Conservation (phyloP, 2,329 filamentous ascomycete genomes). For the Phialophora macrospora region DNA sequence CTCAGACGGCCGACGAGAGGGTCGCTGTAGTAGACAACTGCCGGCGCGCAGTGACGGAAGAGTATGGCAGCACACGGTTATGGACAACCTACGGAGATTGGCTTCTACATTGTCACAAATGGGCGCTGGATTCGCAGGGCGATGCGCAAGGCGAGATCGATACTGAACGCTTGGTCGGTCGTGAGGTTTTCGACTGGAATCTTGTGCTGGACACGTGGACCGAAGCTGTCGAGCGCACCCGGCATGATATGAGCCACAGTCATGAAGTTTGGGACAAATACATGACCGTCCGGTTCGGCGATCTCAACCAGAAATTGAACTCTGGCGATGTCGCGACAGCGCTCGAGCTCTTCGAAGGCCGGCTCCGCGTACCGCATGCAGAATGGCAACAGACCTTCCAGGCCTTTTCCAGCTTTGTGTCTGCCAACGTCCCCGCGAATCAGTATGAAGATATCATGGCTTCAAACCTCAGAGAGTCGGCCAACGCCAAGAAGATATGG, state of each 20-base stretch:
- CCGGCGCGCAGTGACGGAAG: slow-evolving; percentile 63
- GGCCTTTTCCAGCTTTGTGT: slow-evolving; percentile 64
- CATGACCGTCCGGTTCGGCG: slow-evolving; percentile 59
- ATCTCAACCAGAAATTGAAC: slow-evolving; percentile 55
- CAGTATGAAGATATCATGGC: slow-evolving; percentile 61
- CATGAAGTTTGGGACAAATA: slow-evolving; percentile 67
- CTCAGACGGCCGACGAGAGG: slow-evolving; percentile 61
- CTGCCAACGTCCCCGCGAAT: slow-evolving; percentile 57
- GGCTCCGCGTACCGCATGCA: slow-evolving; percentile 63
- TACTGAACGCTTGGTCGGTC: slow-evolving; percentile 62
- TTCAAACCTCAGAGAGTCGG: slow-evolving; percentile 56
- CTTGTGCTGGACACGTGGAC: slow-evolving; percentile 62
- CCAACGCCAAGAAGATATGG: slow-evolving; percentile 60
- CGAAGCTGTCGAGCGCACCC: slow-evolving; percentile 61
- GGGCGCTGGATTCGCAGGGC: slow-evolving; percentile 50
- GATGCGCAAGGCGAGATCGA: slow-evolving; percentile 49
- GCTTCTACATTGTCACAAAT: slow-evolving; percentile 61
- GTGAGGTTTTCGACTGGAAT: slow-evolving; percentile 64
- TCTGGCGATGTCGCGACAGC: slow-evolving; percentile 57
- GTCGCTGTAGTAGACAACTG: slow-evolving; percentile 65
- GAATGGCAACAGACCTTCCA: slow-evolving; percentile 65
- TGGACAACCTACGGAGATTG: slow-evolving; percentile 69
- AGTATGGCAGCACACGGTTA: slow-evolving; percentile 64
- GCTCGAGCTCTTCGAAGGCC: slow-evolving; percentile 57
- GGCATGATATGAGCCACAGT: slow-evolving; percentile 66